These are phyloP conservation scores for Castanospermum australe DNA, from an alignment of 306 rosid species.

Conservation along the genomic window DNA sequence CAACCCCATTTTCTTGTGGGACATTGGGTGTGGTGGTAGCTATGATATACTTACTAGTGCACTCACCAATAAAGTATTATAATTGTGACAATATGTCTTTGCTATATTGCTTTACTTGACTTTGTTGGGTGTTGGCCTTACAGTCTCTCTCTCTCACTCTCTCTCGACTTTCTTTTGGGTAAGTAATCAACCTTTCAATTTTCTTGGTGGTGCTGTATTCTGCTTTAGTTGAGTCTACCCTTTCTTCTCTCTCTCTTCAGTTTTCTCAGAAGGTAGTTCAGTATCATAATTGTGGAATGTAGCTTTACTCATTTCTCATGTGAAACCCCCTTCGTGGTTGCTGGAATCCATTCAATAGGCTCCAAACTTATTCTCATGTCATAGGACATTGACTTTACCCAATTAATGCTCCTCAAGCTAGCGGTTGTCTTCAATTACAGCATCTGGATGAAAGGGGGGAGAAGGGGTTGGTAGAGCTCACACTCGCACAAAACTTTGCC, in stretches of 20 bases:
- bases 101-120: slow-evolving; percentile 31
- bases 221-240: slow-evolving; percentile 38
- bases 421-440: slow-evolving; percentile 16
- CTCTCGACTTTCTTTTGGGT: slow-evolving; percentile 38
- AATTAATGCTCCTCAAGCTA: slow-evolving; percentile 30
- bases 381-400: slow-evolving; percentile 13
- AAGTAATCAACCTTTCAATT: slow-evolving; percentile 45
- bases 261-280: slow-evolving; percentile 35
- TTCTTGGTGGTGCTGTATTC: slow-evolving; percentile 26
- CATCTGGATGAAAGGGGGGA: slow-evolving; percentile 16
- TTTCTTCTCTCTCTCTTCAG: slow-evolving; percentile 31
- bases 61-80: background rate
- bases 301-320: slow-evolving; percentile 54
- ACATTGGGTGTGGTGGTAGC: slow-evolving; percentile 17
- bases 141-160: slow-evolving; percentile 17
- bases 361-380: slow-evolving; percentile 33
- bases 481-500: slow-evolving; percentile 13
- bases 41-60: slow-evolving; percentile 7
- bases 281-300: slow-evolving; percentile 50
- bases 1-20: slow-evolving; percentile 1
- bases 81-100: slow-evolving; percentile 15
- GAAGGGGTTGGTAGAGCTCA: slow-evolving; percentile 23
- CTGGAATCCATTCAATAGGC: slow-evolving; percentile 29
- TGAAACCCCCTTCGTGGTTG: slow-evolving; percentile 44
- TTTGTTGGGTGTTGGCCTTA: slow-evolving; percentile 22